These are phyloP conservation scores for Senna tora DNA, from an alignment of 306 rosid genomes.

Conservation along the genomic window DNA sequence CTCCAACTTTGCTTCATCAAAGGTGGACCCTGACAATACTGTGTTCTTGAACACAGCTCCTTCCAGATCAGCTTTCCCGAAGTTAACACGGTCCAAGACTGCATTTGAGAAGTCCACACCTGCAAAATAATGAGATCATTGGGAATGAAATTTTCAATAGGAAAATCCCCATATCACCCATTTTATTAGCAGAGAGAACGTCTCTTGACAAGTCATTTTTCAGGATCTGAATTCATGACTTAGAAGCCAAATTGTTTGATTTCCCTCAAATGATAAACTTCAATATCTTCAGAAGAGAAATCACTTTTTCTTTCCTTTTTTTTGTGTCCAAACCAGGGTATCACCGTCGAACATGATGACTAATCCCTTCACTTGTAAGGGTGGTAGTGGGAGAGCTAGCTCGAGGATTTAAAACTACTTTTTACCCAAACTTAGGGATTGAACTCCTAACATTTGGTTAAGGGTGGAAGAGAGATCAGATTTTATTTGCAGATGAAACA, in stretches of 20 bases:
- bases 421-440: too few species aligned
- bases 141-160: not conserved
- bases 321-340: too few species aligned
- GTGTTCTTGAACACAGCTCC: slow-evolving; percentile 85
- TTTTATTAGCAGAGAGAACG: slow-evolving; percentile 1
- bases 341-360: too few species aligned
- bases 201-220: not conserved
- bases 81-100: slow-evolving; percentile 87
- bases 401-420: too few species aligned
- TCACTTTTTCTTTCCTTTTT: too few species aligned
- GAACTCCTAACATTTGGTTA: too few species aligned
- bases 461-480: too few species aligned
- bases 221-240: not conserved
- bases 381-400: too few species aligned
- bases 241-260: not conserved
- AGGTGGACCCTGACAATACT: slow-evolving; percentile 87
- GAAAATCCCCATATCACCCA: not conserved
- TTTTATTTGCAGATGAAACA: too few species aligned
- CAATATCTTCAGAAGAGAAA: too few species aligned
- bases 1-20: slow-evolving; percentile 72
- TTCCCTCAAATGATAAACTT: not conserved
- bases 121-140: slow-evolving; percentile 39
- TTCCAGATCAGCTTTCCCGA: slow-evolving; percentile 83
- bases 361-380: too few species aligned
- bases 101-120: slow-evolving; percentile 93